A percentile compares a stretch with the other conserved stretches of the same genome.
Conservation (phyloP, 2,329 filamentous ascomycete species). For the Calonectria hongkongensis region DNA sequence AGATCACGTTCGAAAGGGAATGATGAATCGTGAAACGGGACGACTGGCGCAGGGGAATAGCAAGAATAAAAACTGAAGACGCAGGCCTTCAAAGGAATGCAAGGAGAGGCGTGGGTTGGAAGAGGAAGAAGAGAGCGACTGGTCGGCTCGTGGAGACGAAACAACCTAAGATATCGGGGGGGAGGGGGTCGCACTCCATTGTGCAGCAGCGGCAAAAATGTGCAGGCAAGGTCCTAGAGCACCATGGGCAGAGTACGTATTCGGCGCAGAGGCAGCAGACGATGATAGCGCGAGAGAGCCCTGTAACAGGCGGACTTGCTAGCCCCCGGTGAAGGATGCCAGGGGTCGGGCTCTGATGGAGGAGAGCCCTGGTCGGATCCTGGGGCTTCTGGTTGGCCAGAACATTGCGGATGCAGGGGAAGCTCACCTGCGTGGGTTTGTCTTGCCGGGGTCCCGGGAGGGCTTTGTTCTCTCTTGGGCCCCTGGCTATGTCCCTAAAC, state of each 20-base stretch:
- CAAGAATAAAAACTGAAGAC: slow-evolving; percentile 54
- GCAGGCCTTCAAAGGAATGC: slow-evolving; percentile 47
- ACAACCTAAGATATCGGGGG: slow-evolving; percentile 52
- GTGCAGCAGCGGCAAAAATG: slow-evolving; percentile 24
- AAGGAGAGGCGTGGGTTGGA: slow-evolving; percentile 50
- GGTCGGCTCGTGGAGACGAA: slow-evolving; percentile 51
- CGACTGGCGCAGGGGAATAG: slow-evolving; percentile 44
- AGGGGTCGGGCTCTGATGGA: slow-evolving; percentile 22
- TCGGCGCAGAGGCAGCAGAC: slow-evolving; percentile 9
- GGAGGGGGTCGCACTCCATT: slow-evolving; percentile 23
- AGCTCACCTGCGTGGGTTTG: slow-evolving; percentile 10
- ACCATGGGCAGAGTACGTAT: neutral
- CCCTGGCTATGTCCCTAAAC: slow-evolving; percentile 50
- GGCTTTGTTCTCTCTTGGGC: slow-evolving; percentile 27
- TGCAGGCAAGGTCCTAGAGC: slow-evolving; percentile 17
- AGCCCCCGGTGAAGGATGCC: slow-evolving; percentile 23
- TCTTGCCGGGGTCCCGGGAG: slow-evolving; percentile 29
- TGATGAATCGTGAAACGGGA: slow-evolving; percentile 43
- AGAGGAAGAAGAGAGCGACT: slow-evolving; percentile 41
- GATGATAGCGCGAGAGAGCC: slow-evolving; percentile 23
- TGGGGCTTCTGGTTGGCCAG: slow-evolving; percentile 31
- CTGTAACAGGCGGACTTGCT: slow-evolving; percentile 11
- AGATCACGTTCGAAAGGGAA: slow-evolving; percentile 49
- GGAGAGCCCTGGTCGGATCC: slow-evolving; percentile 1
- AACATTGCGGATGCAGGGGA: slow-evolving; percentile 31